A percentile compares a stretch with the other conserved stretches of the same genome.
These are phyloP conservation scores for Gynochthodes officinalis DNA, from an alignment of 257 asterid genomes.

Conservation along the genomic window DNA sequence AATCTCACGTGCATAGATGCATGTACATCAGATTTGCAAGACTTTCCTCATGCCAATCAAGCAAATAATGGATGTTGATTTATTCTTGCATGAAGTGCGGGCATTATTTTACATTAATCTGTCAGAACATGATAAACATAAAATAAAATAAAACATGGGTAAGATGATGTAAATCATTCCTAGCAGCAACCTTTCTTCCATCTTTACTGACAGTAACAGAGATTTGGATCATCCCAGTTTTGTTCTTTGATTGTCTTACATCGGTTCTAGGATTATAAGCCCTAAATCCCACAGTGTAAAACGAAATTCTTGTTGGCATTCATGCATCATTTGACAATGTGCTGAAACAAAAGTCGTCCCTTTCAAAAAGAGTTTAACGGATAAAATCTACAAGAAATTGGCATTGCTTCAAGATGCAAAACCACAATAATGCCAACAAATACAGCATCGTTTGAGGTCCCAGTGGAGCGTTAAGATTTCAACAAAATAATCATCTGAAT, in stretches of 20 bases:
- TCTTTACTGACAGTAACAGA: neutral
- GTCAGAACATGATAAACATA: neutral
- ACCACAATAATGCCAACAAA: conserved; percentile 1
- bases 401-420: conserved; percentile 5
- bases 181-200: neutral
- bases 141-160: too few species aligned
- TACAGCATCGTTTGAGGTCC: conserved; percentile 4
- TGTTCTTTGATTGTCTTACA: too few species aligned
- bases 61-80: too few species aligned
- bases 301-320: neutral
- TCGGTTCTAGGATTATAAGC: neutral
- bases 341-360: too few species aligned
- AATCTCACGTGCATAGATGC: neutral
- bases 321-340: neutral
- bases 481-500: conserved; percentile 6
- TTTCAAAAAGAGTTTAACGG: neutral
- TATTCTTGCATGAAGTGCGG: neutral
- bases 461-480: conserved; percentile 17
- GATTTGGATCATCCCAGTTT: neutral
- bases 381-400: neutral
- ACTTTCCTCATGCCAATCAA: too few species aligned
- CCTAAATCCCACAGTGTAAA: neutral
- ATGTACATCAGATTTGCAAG: too few species aligned
- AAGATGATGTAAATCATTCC: neutral
- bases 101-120: neutral